Conservation (phyloP, 2,329 filamentous ascomycete species). For the Exophiala mesophila region DNA sequence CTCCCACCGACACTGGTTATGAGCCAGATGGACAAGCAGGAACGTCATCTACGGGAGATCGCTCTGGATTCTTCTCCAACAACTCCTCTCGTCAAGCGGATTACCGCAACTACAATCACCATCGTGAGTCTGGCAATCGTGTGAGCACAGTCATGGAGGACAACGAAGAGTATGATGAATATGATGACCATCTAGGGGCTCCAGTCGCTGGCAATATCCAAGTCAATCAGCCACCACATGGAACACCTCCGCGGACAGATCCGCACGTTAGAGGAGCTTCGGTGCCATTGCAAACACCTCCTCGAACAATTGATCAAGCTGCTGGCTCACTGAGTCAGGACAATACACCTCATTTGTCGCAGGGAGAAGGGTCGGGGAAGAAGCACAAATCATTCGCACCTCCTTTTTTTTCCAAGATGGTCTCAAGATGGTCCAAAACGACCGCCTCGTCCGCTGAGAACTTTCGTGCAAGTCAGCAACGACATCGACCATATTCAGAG, state of each 20-base stretch:
- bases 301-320: slow-evolving; percentile 36
- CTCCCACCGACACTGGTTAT: slow-evolving; percentile 69
- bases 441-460: slow-evolving; percentile 82
- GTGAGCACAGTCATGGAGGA: slow-evolving; percentile 86
- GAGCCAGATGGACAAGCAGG: slow-evolving; percentile 77
- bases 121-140: slow-evolving; percentile 63
- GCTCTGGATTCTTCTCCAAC: slow-evolving; percentile 70
- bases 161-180: slow-evolving; percentile 58
- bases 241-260: slow-evolving; percentile 17
- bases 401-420: slow-evolving; percentile 74
- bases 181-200: slow-evolving; percentile 13
- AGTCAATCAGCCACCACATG: slow-evolving; percentile 12
- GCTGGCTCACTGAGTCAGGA: slow-evolving; percentile 61
- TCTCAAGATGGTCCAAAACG: slow-evolving; percentile 91
- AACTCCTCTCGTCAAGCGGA: slow-evolving; percentile 32
- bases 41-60: slow-evolving; percentile 63
- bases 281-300: slow-evolving; percentile 42
- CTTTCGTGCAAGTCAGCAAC: slow-evolving; percentile 59
- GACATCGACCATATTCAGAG: slow-evolving; percentile 54
- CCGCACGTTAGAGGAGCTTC: slow-evolving; percentile 40
- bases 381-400: slow-evolving; percentile 87
- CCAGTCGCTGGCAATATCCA: slow-evolving; percentile 15
- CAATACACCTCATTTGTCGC: slow-evolving; percentile 60
- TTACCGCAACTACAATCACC: slow-evolving; percentile 44
- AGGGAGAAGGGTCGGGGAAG: slow-evolving; percentile 62